Conservation (phyloP, 305 asterid species). For the Fraxinus xanthoxyloides region DNA sequence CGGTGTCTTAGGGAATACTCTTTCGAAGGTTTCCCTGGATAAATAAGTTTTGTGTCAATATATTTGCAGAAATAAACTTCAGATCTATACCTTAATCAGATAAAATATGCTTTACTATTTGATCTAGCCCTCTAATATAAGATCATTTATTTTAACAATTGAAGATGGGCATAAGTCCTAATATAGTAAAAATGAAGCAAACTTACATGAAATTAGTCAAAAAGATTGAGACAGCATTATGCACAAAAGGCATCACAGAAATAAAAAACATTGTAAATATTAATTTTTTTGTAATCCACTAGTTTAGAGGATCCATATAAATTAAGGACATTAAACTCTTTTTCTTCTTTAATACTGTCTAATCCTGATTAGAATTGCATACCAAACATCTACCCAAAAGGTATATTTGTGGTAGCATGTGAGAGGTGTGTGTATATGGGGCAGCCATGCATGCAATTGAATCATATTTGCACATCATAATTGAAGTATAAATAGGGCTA, state of each 20-base stretch:
- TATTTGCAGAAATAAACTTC: conserved; percentile 7
- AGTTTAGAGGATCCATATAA: not conserved
- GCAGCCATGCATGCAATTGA: conserved; percentile 4
- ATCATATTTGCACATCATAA: not conserved
- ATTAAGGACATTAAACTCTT: not conserved
- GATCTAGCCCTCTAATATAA: not conserved
- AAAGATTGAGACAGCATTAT: not conserved
- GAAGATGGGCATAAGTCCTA: not conserved
- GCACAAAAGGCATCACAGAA: not conserved
- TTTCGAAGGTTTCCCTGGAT: conserved; percentile 51
- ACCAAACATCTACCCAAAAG: not conserved
- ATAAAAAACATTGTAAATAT: conserved; percentile 2
- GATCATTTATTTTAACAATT: not conserved
- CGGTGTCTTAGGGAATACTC: conserved; percentile 48
- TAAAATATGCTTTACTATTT: not conserved
- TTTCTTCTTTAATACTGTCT: not conserved
- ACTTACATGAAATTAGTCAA: not conserved
- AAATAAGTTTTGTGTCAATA: conserved; percentile 21
- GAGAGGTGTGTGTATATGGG: not conserved
- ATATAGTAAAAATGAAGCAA: not conserved
- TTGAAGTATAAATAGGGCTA: not conserved
- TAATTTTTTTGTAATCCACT: not conserved
- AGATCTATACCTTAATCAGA: not conserved
- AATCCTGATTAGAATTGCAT: not conserved
- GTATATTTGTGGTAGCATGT: not conserved